A percentile compares a stretch with the other conserved stretches of the same genome.
These are phyloP conservation scores for Cynara cardunculus DNA, from an alignment of 129 eudicot genomes.

Conservation along the genomic window DNA sequence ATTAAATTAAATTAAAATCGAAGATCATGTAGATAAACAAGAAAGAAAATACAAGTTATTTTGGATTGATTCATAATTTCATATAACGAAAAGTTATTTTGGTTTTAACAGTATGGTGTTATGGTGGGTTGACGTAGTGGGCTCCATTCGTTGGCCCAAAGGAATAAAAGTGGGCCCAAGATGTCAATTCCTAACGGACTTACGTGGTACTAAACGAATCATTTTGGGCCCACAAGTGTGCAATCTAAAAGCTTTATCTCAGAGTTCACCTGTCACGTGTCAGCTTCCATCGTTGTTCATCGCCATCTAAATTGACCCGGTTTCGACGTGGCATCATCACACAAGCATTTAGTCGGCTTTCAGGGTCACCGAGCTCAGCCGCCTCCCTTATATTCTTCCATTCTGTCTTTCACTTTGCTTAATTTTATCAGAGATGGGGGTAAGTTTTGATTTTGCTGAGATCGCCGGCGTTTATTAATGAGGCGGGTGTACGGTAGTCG, in stretches of 20 bases:
- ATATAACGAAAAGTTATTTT: too few relatives aligned
- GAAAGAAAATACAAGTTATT: too few relatives aligned
- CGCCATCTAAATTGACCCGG: slow-evolving; percentile 34
- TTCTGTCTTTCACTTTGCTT: neutral
- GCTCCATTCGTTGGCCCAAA: neutral
- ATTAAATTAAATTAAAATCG: too few relatives aligned
- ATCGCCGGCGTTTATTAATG: neutral
- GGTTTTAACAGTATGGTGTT: neutral
- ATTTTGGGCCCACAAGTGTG: slow-evolving; percentile 13
- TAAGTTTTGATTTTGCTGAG: neutral
- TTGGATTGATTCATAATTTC: too few relatives aligned
- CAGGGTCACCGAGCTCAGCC: slow-evolving; percentile 20
- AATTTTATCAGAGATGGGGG: neutral
- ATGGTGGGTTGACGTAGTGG: neutral
- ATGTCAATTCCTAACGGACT: slow-evolving; percentile 11
- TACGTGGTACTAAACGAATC: slow-evolving; percentile 23
- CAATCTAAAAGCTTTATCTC: neutral
- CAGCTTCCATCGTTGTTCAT: slow-evolving; percentile 30
- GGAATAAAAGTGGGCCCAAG: neutral
- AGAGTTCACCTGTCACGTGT: slow-evolving; percentile 19
- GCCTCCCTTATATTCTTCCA: slow-evolving; percentile 20
- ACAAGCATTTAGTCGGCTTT: slow-evolving; percentile 16
- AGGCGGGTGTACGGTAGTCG: slow-evolving; percentile 12
- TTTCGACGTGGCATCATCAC: slow-evolving; percentile 30
- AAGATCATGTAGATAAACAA: too few relatives aligned